These are phyloP conservation scores for Colletotrichum navitas DNA, from an alignment of 2,329 filamentous ascomycete genomes.

Conservation along the genomic window DNA sequence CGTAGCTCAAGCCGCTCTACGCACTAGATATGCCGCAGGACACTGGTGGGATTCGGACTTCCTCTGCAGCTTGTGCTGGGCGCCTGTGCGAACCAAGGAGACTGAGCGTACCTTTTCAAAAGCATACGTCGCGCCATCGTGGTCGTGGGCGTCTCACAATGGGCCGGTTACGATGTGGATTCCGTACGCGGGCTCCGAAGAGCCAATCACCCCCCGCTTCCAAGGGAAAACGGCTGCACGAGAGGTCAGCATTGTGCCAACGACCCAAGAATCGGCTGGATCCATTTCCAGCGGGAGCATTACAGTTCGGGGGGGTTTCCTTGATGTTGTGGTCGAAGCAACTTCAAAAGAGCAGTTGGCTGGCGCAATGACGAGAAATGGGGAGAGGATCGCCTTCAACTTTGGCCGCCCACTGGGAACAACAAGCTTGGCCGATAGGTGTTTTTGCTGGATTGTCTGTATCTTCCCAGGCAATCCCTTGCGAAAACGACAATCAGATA, in stretches of 20 bases:
- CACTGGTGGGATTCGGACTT: constrained; percentile 16
- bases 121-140: constrained; percentile 10
- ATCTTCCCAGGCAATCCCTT: background rate
- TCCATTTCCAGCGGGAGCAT: background rate
- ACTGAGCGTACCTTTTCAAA: background rate
- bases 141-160: constrained; percentile 23
- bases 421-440: background rate
- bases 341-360: background rate
- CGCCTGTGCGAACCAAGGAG: background rate
- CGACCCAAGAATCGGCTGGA: background rate
- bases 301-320: background rate
- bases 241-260: background rate
- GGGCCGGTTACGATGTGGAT: constrained; percentile 25
- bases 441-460: constrained; percentile 10
- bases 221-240: background rate
- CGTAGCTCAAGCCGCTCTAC: background rate
- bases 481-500: background rate
- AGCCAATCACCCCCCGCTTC: background rate
- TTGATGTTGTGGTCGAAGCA: background rate
- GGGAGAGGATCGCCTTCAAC: background rate
- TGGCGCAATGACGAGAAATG: background rate
- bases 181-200: constrained; percentile 8
- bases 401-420: background rate
- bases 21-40: background rate
- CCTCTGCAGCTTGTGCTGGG: constrained; percentile 21